Base-by-base conservation (phyloP, 192 early-diverging fungal genomes). In the Backusella liffmaniae region DNA sequence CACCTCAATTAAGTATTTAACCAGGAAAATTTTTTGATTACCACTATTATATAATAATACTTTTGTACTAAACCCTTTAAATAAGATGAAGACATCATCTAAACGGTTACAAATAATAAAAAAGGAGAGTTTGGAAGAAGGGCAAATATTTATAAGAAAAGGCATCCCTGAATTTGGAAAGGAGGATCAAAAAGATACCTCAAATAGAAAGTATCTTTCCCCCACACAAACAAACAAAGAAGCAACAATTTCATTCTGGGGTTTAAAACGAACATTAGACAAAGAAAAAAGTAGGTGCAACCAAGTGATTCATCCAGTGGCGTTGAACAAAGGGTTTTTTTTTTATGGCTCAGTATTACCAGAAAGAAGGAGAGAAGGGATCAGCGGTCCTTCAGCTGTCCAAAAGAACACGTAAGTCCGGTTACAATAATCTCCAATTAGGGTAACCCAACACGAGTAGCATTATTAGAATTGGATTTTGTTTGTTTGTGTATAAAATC, bases 311-410 rank as follows among this genome's bases (percentile, higher is more conserved):
- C 16, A 26, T 59, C 53, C 53, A 59, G 53, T 59, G 53, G 53
- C 53, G 53, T 59, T 59, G 53, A 59, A 59, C 21, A 21, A 53
- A 21, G n/a, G n/a, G 5, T 5, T 23, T 21, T 49, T 44, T 42
- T 44, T 44, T 4, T 44, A 44, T 44, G 42, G 42, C 42, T 44
- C 13, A 44, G 42, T 44, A 44, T 44, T 10, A 44, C 42, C 8
- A 59, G 16, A 59, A 26, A 59, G 9, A 59, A 21, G 23, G 53
- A 59, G 53, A 26, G 9, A 6, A 26, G 53, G 12, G 53, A 59
- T 59, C 53, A 59, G 53, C 53, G 53, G 53, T 59, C 53, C 53
- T 59, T 59, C 53, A 59, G 53, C 53, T 59, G 53, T 59, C 53
- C 53, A 59, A 59, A 59, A 59, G 53, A 26, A 26, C 53, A 59